Evolutionary conservation across 495 filamentous ascomycete species (phyloP), one percentile per base, ranked within the genome.

Genomic region (Cercophora newfieldiana): DNA sequence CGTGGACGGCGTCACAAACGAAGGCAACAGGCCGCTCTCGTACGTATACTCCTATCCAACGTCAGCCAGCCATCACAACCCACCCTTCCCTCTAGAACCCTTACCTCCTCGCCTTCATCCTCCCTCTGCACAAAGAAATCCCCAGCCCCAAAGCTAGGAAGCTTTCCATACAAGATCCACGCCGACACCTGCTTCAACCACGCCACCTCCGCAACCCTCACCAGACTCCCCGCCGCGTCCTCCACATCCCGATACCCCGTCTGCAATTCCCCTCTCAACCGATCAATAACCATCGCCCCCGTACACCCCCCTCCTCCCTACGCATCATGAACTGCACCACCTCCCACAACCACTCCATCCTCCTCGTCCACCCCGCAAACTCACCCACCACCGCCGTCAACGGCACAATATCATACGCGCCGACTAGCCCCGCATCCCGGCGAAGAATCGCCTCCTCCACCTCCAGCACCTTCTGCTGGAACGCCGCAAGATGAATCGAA

Each of bases 181-280:
- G 90, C 90, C 2, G 91, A 89, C 7, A 94, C 79, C 74, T 96
- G 92, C 72, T 91, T 89, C 76, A 99, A 81, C 95, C 95, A 99
- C 12, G 93, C 90, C 18, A 83, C 88, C 78, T 99, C 95, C 0
- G 93, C 94, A 6, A 91, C 86, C 48, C 74, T 82, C n/a, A 89
- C 83, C 21, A 97, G 79, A 53, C 89, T 81, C 48, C 87, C 69
- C 0, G 91, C 88, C 31, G 90, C 88, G 59, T 87, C 85, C 69
- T 93, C 91, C 57, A 99, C 88, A 68, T 97, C 91, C 18, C 84
- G 78, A 73, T 95, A 97, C 49, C 95, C 95, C n/a, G 94, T 97
- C 70, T 91, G 88, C 54, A 91, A 81, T 75, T 91, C 89, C 21
- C 78, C 74, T 21, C 92, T 85, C 48, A 97, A 78, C 63, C 85